Conservation (phyloP, 1,139 yeast species). For the Magnusiomyces paraingens region DNA sequence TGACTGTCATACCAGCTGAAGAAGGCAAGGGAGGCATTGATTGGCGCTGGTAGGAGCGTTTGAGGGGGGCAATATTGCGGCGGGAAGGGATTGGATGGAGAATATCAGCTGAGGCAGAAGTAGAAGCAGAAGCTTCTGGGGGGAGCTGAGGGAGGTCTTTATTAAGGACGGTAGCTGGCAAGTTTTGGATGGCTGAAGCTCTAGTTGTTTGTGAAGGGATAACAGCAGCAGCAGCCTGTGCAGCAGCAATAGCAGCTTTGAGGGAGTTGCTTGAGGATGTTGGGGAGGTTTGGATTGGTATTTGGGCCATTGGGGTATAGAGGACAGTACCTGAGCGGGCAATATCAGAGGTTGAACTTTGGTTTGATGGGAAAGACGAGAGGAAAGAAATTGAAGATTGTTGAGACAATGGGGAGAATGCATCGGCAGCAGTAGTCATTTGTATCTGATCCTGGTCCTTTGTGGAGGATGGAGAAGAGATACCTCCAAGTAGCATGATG, state of each 20-base stretch:
- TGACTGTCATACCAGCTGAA: not conserved
- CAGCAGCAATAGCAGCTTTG: not conserved
- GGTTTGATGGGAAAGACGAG: not conserved
- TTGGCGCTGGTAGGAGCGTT: not conserved
- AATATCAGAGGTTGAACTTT: not conserved
- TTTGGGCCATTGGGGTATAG: slow-evolving; percentile 5
- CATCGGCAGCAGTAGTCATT: too few relatives aligned
- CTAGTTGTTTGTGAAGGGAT: not conserved
- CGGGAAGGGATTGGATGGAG: not conserved
- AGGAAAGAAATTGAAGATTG: not conserved
- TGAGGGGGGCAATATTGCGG: not conserved
- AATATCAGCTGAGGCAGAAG: slow-evolving; percentile 10
- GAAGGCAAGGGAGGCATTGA: too few relatives aligned
- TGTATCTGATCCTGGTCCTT: too few relatives aligned
- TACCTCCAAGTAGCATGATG: slow-evolving; percentile 16
- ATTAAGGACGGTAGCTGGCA: slow-evolving; percentile 7
- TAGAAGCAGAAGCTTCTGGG: slow-evolving; percentile 7
- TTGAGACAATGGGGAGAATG: not conserved
- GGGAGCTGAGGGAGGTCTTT: slow-evolving; percentile 15
- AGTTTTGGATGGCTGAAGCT: not conserved
- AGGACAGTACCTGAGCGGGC: not conserved
- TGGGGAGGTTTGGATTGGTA: slow-evolving; percentile 7
- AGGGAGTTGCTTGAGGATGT: slow-evolving; percentile 1
- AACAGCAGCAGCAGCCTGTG: not conserved
- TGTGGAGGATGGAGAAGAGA: too few relatives aligned